phyloP scores from a whole-genome alignment of 2,329 filamentous ascomycete species.

The Cercospora zeae-maydis region DNA sequence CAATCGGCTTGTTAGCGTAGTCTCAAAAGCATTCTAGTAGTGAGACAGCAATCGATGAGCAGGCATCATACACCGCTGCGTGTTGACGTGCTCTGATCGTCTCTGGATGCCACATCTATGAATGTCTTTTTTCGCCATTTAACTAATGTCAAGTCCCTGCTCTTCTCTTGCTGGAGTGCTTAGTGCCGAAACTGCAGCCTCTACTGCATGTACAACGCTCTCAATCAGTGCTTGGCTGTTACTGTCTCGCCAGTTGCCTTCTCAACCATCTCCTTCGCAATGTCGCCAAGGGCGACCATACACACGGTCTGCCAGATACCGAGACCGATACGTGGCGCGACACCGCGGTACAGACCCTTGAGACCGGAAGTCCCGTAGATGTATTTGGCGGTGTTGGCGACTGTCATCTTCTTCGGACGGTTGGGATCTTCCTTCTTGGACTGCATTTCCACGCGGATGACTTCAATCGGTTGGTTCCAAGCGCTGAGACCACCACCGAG shows the following conservation, averaged over 20 bases:
- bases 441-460: slow-evolving; percentile 99
- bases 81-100: not conserved
- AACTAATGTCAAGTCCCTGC: not conserved
- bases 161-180: not conserved
- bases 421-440: slow-evolving; percentile 98
- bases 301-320: slow-evolving; percentile 99
- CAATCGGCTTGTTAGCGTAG: not conserved
- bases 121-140: not conserved
- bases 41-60: not conserved
- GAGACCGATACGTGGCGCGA: slow-evolving; percentile 87
- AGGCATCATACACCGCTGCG: not conserved
- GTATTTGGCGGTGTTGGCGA: slow-evolving; percentile 75
- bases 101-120: not conserved
- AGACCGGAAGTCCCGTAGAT: slow-evolving; percentile 88
- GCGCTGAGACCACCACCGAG: slow-evolving; percentile 91
- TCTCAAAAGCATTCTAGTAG: not conserved
- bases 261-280: slow-evolving; percentile 63
- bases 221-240: slow-evolving; percentile 60
- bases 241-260: slow-evolving; percentile 61
- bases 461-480: slow-evolving; percentile 99
- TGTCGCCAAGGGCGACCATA: slow-evolving; percentile 98
- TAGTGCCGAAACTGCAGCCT: not conserved
- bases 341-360: slow-evolving; percentile 91
- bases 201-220: not conserved
- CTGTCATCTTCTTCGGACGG: slow-evolving; percentile 98